Percentiles rank a stretch among this genome's conserved stretches.
Conservation (phyloP, 2,329 filamentous ascomycete genomes). For the Corinectria fuckeliana region DNA sequence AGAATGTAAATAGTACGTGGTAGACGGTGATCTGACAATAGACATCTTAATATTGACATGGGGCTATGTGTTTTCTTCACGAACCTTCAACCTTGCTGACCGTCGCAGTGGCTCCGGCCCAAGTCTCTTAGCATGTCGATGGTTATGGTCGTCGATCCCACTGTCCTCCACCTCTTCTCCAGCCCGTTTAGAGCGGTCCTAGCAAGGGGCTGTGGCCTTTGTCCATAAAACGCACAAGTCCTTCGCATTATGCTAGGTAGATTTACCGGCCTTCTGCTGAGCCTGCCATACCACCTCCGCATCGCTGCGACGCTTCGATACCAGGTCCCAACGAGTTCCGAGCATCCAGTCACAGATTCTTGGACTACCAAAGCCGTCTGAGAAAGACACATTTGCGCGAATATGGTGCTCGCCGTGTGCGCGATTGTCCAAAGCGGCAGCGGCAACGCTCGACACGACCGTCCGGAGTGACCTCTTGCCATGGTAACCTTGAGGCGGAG, state of each 20-base stretch:
- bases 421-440: slow-evolving; percentile 1
- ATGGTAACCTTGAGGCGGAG: not conserved
- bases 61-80: too few relatives aligned
- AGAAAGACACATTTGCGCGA: not conserved
- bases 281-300: not conserved
- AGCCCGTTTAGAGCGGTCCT: not conserved
- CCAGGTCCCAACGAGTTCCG: not conserved
- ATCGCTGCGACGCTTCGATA: not conserved
- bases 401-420: not conserved
- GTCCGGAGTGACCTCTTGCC: not conserved
- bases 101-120: too few relatives aligned
- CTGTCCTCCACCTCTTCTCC: too few relatives aligned
- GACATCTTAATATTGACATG: too few relatives aligned
- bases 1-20: too few relatives aligned
- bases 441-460: not conserved
- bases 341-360: not conserved
- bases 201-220: not conserved
- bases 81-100: too few relatives aligned
- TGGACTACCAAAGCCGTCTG: not conserved
- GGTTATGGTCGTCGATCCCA: too few relatives aligned
- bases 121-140: too few relatives aligned
- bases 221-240: not conserved
- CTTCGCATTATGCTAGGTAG: not conserved
- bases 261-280: not conserved
- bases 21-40: too few relatives aligned